Conservation (phyloP, 768 basidiomycete genomes). For the Fibroporia radiculosa region DNA sequence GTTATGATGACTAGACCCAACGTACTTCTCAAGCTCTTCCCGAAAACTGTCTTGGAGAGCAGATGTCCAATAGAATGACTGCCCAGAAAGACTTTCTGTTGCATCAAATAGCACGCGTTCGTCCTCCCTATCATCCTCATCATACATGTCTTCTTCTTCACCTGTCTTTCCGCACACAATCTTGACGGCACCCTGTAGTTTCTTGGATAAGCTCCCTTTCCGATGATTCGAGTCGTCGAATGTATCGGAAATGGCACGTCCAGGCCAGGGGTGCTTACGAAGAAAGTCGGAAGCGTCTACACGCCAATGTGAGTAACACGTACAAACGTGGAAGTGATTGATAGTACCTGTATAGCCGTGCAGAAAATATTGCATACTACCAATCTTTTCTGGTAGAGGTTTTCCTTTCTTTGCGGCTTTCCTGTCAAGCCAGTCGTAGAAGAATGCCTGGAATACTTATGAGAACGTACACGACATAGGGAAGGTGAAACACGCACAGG, state of each 20-base stretch:
- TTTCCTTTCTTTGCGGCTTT: conserved; percentile 79
- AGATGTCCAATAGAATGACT: conserved; percentile 79
- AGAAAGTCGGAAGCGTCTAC: conserved; percentile 84
- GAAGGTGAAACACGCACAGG: conserved; percentile 31
- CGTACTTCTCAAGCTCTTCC: conserved; percentile 83
- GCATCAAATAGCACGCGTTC: conserved; percentile 62
- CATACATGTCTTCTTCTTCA: conserved; percentile 57
- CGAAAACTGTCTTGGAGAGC: conserved; percentile 74
- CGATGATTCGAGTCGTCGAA: conserved; percentile 81
- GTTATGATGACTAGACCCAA: no score
- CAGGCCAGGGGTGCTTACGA: conserved; percentile 82
- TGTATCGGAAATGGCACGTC: conserved; percentile 74
- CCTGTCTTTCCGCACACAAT: conserved; percentile 84
- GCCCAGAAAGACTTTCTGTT: conserved; percentile 46
- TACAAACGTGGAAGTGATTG: not conserved
- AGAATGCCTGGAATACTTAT: conserved; percentile 59
- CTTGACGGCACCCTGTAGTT: conserved; percentile 58
- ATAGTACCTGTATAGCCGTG: conserved; percentile 69
- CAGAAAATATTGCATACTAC: conserved; percentile 85
- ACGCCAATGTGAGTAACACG: not conserved
- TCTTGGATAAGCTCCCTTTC: conserved; percentile 60
- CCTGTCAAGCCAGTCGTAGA: conserved; percentile 88
- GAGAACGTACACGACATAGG: conserved; percentile 4
- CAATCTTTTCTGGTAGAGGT: conserved; percentile 78
- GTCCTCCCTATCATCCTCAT: conserved; percentile 69